Conservation (phyloP, 495 filamentous ascomycete genomes). For the Daldinia caldariorum region DNA sequence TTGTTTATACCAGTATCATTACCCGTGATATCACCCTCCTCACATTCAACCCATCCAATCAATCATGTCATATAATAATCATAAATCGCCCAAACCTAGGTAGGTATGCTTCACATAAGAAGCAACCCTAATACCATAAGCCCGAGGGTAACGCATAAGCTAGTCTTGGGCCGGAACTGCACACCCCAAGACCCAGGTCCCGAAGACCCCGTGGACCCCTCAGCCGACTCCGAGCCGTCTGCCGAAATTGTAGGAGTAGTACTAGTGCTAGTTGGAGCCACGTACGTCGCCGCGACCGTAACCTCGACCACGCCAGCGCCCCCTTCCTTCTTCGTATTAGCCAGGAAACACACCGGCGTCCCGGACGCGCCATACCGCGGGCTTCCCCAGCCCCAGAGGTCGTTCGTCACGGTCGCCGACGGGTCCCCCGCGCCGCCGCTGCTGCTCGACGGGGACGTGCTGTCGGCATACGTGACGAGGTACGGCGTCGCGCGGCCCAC, state of each 20-base stretch:
- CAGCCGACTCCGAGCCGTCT: background rate
- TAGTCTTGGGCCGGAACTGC: background rate
- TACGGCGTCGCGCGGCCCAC: conserved; percentile 8
- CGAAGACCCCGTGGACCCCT: conserved; percentile 5
- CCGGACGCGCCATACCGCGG: conserved; percentile 32
- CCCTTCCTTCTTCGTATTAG: conserved; percentile 17
- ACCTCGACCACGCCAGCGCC: conserved; percentile 27
- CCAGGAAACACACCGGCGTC: conserved; percentile 28
- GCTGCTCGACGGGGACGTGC: background rate
- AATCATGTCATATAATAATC: no score
- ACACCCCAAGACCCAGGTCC: background rate
- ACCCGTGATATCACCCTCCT: background rate
- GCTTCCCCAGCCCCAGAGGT: conserved; percentile 25
- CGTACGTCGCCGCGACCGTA: conserved; percentile 31
- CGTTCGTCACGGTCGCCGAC: conserved; percentile 19
- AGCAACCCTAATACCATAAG: background rate
- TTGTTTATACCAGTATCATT: background rate
- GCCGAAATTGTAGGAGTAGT: background rate
- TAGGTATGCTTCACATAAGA: background rate
- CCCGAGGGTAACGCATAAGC: background rate
- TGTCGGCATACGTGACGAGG: conserved; percentile 15
- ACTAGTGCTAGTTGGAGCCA: conserved; percentile 10
- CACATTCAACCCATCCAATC: background rate
- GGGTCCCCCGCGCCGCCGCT: no score
- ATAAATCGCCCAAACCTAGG: background rate